Evolutionary conservation across 1,139 yeast species (phyloP).

Genomic region (Suhomyces bolitotheri): DNA sequence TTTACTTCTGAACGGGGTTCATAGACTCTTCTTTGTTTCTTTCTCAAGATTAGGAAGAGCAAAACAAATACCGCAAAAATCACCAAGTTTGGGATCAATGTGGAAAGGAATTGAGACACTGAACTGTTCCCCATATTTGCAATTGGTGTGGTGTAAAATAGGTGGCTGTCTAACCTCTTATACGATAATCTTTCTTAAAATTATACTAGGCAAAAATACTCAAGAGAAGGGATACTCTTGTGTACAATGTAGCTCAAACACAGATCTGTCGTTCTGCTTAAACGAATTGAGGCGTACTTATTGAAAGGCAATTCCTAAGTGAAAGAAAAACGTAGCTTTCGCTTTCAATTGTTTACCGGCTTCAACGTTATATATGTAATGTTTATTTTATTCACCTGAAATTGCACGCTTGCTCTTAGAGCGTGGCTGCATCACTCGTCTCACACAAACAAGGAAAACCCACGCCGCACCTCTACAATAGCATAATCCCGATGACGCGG

Average conservation of each 20-base stretch:
- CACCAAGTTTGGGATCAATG: constrained; percentile 41
- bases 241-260: not conserved
- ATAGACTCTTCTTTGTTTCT: constrained; percentile 68
- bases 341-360: too few species aligned
- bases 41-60: constrained; percentile 64
- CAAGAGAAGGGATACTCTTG: not conserved
- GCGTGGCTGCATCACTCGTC: constrained; percentile 10
- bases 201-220: not conserved
- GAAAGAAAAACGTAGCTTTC: too few species aligned
- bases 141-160: too few species aligned
- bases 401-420: constrained; percentile 6
- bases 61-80: constrained; percentile 57
- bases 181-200: too few species aligned
- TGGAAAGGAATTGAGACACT: constrained; percentile 43
- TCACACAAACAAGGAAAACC: constrained; percentile 2
- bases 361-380: constrained; percentile 1
- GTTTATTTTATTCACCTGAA: constrained; percentile 8
- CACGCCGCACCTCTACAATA: constrained; percentile 3
- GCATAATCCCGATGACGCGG: constrained; percentile 6
- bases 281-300: too few species aligned
- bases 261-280: too few species aligned
- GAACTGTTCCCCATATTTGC: constrained; percentile 21
- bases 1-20: constrained; percentile 70
- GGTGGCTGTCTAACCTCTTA: too few species aligned
- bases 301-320: too few species aligned